Evolutionary conservation across 805 yeast species (phyloP), one percentile per base, ranked within the genome.

Genomic region (Candida awuae): DNA sequence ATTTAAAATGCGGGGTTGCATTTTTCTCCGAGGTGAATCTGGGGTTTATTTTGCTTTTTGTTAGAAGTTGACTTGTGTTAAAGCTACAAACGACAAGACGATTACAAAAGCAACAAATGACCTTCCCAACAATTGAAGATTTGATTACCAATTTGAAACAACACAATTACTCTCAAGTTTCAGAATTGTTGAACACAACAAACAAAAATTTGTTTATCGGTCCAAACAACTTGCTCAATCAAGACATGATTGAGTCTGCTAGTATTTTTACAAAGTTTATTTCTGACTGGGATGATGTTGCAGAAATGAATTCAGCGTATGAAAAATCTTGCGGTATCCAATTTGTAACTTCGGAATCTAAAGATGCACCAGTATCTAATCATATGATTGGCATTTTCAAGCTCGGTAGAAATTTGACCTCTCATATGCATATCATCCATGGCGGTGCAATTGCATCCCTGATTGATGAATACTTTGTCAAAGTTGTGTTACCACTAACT

Each of bases 371-470:
- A 9, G 34, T 55, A 4, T 55, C 61, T 4, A 70, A 70, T 14
- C 70, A 68, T 44, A 49, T 70, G 37, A 51, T 70, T 3, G 66
- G 67, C 12, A 62, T 70, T 44, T 70, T 69, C 50, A 68, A 65
- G 39, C 48, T 73, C 21, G 78, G 78, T 4, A 57, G 58, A 13
- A 53, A 62, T 40, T 48, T 73, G 32, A 57, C 70, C 1, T 68
- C 74, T 28, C 70, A 68, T 39, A 71, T 67, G 39, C 73, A 74
- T 32, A 62, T 68, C 34, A 61, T 73, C 29, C 79, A 73, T 49
- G 74, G 74, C 38, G 79, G 79, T 1, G 61, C 72, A 14, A 57
- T 71, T n/a, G 66, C 76, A 4, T 71, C 77, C 4, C 56, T 73
- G 7, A 51, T 73, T 9, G 79, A 73, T 47, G 79, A 73, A 49